Conservation (phyloP, 768 basidiomycete species). For the Candolleomyces eurysporus region DNA sequence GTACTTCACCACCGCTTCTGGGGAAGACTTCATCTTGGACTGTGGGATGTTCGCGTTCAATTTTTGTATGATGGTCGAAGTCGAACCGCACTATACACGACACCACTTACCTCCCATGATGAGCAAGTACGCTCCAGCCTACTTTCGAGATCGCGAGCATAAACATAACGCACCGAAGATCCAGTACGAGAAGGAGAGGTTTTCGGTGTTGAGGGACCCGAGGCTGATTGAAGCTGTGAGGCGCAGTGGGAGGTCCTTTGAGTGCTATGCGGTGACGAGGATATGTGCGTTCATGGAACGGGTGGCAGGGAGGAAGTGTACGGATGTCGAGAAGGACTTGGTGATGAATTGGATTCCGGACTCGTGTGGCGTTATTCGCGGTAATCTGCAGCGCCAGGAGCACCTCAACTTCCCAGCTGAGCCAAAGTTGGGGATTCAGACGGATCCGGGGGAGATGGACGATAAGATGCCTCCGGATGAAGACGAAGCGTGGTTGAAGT, state of each 20-base stretch:
- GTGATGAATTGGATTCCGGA: constrained; percentile 11
- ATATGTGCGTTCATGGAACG: constrained; percentile 28
- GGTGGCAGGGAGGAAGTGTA: constrained; percentile 22
- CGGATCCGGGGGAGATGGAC: constrained; percentile 24
- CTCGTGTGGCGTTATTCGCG: constrained; percentile 9
- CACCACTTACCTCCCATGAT: constrained; percentile 9
- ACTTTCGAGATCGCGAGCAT: constrained; percentile 19
- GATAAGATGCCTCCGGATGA: constrained; percentile 6
- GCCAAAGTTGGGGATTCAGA: constrained; percentile 19
- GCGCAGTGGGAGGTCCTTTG: constrained; percentile 8
- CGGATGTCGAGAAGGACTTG: constrained; percentile 20
- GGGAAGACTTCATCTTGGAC: constrained; percentile 41
- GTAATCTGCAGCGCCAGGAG: constrained; percentile 6
- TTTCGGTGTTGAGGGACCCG: constrained; percentile 29
- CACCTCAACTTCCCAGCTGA: constrained; percentile 22
- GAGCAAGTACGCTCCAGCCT: constrained; percentile 19
- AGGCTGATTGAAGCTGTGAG: constrained; percentile 18
- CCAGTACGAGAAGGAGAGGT: constrained; percentile 9
- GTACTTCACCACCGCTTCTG: constrained; percentile 43
- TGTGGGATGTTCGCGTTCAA: constrained; percentile 43
- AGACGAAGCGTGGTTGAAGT: constrained; percentile 22
- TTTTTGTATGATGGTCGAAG: constrained; percentile 19
- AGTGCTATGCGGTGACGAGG: constrained; percentile 2
- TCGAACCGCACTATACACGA: constrained; percentile 7
- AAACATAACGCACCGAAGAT: constrained; percentile 12